These are phyloP conservation scores for Magnolia officinalis DNA, from an alignment of 164 flowering plant genomes.

Conservation along the genomic window DNA sequence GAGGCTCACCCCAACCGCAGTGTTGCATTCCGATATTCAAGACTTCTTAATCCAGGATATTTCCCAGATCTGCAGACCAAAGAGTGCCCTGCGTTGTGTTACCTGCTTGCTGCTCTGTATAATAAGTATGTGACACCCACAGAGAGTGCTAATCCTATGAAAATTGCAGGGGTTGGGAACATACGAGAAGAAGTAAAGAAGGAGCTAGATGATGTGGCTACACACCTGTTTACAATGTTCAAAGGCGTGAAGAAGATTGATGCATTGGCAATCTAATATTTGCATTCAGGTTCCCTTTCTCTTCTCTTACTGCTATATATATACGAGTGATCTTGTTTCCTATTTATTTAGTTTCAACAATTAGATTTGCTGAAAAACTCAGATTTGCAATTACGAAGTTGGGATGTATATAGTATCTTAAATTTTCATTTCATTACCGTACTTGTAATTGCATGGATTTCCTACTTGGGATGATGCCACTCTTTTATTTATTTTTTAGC, in stretches of 20 bases:
- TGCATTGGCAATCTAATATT: constrained; percentile 9
- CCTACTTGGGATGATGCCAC: background rate
- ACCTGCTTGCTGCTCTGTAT: no score
- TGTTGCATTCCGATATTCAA: no score
- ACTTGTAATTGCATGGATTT: background rate
- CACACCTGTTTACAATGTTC: no score
- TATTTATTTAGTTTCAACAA: background rate
- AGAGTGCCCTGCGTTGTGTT: no score
- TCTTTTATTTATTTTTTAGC: background rate
- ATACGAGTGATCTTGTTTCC: background rate
- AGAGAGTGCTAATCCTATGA: no score
- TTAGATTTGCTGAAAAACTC: background rate
- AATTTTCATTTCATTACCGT: background rate
- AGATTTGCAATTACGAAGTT: background rate
- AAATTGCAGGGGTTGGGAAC: no score
- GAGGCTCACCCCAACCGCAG: no score
- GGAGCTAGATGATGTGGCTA: no score
- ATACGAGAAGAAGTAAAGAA: no score
- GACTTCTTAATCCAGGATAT: no score
- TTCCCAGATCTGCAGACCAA: no score
- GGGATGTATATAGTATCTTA: background rate
- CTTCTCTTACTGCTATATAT: background rate
- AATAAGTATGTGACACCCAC: no score
- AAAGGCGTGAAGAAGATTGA: constrained; percentile 56
- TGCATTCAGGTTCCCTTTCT: background rate